Evolutionary conservation across 805 yeast genomes (phyloP).

Genomic region (Metschnikowia noctiluminum): DNA sequence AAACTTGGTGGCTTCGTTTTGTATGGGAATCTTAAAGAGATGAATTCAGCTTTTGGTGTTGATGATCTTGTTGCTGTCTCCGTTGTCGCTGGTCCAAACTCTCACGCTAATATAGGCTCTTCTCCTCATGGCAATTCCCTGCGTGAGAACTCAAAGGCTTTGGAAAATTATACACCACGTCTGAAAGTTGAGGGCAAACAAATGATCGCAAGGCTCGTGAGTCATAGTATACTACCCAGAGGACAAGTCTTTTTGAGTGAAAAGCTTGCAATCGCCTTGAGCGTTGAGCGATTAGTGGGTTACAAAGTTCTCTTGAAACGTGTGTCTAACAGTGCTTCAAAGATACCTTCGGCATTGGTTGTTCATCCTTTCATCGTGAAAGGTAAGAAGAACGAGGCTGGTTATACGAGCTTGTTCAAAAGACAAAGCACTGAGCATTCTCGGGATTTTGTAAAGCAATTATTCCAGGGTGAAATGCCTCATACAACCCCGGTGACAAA

Average conservation of each 20-base stretch:
- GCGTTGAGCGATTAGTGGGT: constrained; percentile 49
- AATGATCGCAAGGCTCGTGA: constrained; percentile 51
- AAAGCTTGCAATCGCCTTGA: constrained; percentile 54
- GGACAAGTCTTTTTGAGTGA: constrained; percentile 51
- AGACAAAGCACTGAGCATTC: constrained; percentile 20
- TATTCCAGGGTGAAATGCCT: constrained; percentile 19
- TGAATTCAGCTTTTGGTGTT: constrained; percentile 28
- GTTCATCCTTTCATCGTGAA: constrained; percentile 56
- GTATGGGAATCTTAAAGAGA: constrained; percentile 42
- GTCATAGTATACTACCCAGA: constrained; percentile 29
- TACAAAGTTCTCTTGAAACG: constrained; percentile 51
- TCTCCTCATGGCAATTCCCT: constrained; percentile 1
- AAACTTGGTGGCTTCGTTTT: constrained; percentile 35
- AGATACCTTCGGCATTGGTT: constrained; percentile 38
- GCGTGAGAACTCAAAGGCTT: constrained; percentile 1
- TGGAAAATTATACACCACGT: constrained; percentile 11
- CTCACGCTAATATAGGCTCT: constrained; percentile 18
- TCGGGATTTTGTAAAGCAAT: constrained; percentile 18
- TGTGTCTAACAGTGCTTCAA: constrained; percentile 33
- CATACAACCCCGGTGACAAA: constrained; percentile 46
- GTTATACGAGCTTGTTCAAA: constrained; percentile 29
- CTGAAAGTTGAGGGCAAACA: constrained; percentile 33
- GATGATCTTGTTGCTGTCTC: constrained; percentile 50
- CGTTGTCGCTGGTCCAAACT: constrained; percentile 48
- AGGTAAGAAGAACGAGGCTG: constrained; percentile 29